A percentile compares a stretch with the other conserved stretches of the same genome.
These are phyloP conservation scores for Globisporangium iwayamae DNA, from an alignment of 352 stramenopile species.

Conservation along the genomic window DNA sequence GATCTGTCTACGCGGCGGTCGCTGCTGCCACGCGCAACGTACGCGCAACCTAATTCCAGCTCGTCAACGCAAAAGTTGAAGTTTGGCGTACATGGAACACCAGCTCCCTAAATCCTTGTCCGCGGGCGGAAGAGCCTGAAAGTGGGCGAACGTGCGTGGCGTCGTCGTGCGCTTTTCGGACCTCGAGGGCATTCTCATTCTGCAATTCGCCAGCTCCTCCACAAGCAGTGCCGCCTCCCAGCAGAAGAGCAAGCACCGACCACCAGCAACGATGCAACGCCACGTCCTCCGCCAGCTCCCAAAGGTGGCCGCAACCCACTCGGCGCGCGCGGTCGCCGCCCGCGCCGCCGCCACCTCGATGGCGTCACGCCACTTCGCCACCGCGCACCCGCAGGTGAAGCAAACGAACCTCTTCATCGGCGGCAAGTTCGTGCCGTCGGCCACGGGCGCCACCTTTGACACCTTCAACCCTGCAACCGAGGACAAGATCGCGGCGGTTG, in stretches of 20 bases:
- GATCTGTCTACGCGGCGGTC: neutral
- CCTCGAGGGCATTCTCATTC: conserved; percentile 7
- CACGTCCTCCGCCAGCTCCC: conserved; percentile 44
- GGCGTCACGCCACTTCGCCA: conserved; percentile 33
- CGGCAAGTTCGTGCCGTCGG: conserved; percentile 74
- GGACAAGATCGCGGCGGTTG: conserved; percentile 68
- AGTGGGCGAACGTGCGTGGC: no score
- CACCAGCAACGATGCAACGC: conserved; percentile 33
- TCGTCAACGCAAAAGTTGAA: neutral
- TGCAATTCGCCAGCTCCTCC: conserved; percentile 12
- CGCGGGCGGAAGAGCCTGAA: neutral
- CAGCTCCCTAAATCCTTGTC: neutral
- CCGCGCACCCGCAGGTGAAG: conserved; percentile 31
- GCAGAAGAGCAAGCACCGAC: conserved; percentile 2
- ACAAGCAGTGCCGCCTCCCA: neutral
- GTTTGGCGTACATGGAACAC: neutral
- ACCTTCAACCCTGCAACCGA: conserved; percentile 82
- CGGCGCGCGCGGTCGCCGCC: conserved; percentile 11
- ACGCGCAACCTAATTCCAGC: neutral
- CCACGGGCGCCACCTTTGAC: conserved; percentile 67
- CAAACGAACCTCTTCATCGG: conserved; percentile 83
- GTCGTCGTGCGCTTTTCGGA: no score
- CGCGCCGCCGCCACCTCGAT: conserved; percentile 20
- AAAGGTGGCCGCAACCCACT: conserved; percentile 19
- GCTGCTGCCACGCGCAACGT: neutral